Percentiles rank a stretch among this genome's conserved stretches.
These are phyloP conservation scores for Hyaloscypha finlandica DNA, from an alignment of 495 filamentous ascomycete genomes.

Conservation along the genomic window DNA sequence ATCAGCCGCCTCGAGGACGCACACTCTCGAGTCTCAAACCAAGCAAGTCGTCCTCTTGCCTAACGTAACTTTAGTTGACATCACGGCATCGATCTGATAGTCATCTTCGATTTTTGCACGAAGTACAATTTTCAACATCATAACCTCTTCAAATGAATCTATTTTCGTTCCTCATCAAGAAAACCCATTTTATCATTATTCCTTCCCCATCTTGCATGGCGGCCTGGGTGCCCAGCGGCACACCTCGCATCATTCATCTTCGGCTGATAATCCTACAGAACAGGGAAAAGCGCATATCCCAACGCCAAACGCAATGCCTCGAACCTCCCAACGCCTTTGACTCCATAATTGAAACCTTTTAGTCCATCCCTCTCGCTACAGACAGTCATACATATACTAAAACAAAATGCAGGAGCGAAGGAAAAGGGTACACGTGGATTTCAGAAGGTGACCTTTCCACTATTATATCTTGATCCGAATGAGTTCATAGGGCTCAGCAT, in stretches of 20 bases:
- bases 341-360: not conserved
- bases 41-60: too few species aligned
- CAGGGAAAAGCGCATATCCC: conserved; percentile 9
- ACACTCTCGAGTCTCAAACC: too few species aligned
- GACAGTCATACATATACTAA: conserved; percentile 16
- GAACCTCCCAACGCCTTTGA: conserved; percentile 5
- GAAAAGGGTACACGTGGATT: not conserved
- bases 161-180: too few species aligned
- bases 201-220: not conserved
- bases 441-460: conserved; percentile 31
- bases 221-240: not conserved
- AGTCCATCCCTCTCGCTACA: conserved; percentile 10
- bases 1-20: too few species aligned
- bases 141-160: too few species aligned
- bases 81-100: too few species aligned
- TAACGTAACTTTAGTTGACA: too few species aligned
- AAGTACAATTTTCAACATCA: too few species aligned
- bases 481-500: conserved; percentile 29
- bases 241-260: not conserved
- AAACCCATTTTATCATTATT: not conserved
- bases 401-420: conserved; percentile 4
- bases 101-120: too few species aligned
- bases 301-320: conserved; percentile 20
- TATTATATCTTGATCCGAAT: conserved; percentile 29
- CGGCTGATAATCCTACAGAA: not conserved